Evolutionary conservation across 495 filamentous ascomycete species (phyloP).

Genomic region (Neurospora africana): DNA sequence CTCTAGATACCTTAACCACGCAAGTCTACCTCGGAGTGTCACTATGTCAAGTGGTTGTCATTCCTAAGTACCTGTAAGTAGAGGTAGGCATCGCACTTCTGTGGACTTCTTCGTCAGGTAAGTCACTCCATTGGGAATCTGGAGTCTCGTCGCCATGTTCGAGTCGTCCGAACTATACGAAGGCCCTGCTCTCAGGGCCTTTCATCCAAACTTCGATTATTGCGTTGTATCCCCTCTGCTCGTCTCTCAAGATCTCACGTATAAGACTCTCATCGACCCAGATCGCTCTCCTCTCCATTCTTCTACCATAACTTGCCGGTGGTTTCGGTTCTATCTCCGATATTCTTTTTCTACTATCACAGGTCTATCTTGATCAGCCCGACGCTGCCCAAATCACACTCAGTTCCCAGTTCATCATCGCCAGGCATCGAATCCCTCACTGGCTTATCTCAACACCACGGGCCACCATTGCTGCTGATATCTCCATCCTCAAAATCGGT

Average conservation of each 20-base stretch:
- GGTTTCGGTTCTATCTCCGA: not conserved
- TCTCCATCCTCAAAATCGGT: not conserved
- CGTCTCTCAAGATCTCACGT: not conserved
- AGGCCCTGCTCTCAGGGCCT: not conserved
- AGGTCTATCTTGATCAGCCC: not conserved
- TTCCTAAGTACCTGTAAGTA: too few species aligned
- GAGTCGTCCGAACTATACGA: not conserved
- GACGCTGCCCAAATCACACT: not conserved
- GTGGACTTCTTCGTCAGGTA: not conserved
- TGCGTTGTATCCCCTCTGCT: not conserved
- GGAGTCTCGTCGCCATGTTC: not conserved
- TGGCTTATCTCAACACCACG: not conserved
- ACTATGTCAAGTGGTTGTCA: too few species aligned
- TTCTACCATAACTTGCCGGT: not conserved
- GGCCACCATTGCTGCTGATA: not conserved
- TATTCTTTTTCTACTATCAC: not conserved
- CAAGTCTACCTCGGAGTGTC: too few species aligned
- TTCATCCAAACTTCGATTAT: not conserved
- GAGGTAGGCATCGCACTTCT: not conserved
- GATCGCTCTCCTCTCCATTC: not conserved
- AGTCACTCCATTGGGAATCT: not conserved
- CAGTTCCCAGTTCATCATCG: not conserved
- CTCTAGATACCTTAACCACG: too few species aligned
- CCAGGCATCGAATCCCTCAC: not conserved
- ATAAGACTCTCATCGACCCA: not conserved